Base-by-base conservation (phyloP, 2,329 filamentous ascomycete genomes). In the Paraconiothyrium sp. region DNA sequence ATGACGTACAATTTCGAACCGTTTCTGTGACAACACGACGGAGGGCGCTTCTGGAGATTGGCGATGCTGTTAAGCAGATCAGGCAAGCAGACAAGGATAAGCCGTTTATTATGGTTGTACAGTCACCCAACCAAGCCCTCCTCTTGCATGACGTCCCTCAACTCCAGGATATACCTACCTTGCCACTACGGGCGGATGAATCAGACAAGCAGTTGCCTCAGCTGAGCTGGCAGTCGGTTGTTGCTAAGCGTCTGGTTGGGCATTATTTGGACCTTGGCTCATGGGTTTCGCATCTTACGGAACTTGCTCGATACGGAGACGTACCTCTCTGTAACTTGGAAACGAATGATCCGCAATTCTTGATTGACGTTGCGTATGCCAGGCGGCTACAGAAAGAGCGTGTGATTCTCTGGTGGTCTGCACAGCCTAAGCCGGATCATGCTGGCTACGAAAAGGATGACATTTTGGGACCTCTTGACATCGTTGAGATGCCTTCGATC, bases 381-480 rank as follows among this genome's bases (percentile, higher is more conserved):
- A 86, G 96, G 59, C 88, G 94, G 20, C 82, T 99, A 55, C 93
- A 97, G 73, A 90, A 92, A 67, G 97, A 94, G 74, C 93, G 94
- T 60, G 92, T 99, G 1, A 92, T 99, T 6, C 83, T 99, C 7
- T 99, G 95, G 95, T 99, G 95, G 95, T 98, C 94, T 20, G 85
- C 88, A 10, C 90, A 90, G 7, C 89, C 94, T 0, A 88, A 91
- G 55, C 95, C 96, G 1, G 95, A 99, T 75, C 95, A 99, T 79
- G 95, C 93, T 49, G 95, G 95, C 0, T 93, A 97, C 76, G 95
- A 99, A 76, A 92, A 90, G 64, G 96, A 99, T 72, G 93, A 98
- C 76, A 87, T 97, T 24, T 81, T 92, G 0, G 92, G 92, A 0
- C 87, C 92, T 2, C 85, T 98, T 32, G 94, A 99, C 67, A 91